phyloP scores from a whole-genome alignment of 2,329 filamentous ascomycete genomes.

The Akanthomyces muscarius region DNA sequence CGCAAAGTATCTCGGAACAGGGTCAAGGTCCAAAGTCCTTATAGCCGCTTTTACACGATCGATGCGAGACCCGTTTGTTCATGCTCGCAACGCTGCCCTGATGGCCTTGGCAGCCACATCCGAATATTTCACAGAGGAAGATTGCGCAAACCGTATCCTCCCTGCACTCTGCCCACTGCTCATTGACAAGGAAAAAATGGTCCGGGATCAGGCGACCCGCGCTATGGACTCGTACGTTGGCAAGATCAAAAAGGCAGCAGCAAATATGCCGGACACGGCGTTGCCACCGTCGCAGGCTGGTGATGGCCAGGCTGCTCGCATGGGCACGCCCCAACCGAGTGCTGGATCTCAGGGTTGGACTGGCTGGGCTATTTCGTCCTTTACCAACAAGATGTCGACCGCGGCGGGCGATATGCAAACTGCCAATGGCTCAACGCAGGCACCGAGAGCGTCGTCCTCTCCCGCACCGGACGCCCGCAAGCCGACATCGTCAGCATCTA shows the following conservation, averaged over 20 bases:
- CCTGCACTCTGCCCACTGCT: slow-evolving; percentile 79
- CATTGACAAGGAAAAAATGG: slow-evolving; percentile 91
- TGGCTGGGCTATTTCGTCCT: slow-evolving; percentile 97
- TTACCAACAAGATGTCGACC: slow-evolving; percentile 86
- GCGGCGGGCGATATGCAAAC: slow-evolving; percentile 82
- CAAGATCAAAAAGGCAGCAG: slow-evolving; percentile 73
- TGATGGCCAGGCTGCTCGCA: slow-evolving; percentile 58
- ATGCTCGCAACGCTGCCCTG: slow-evolving; percentile 84
- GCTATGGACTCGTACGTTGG: slow-evolving; percentile 82
- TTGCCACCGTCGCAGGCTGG: slow-evolving; percentile 62
- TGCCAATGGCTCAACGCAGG: slow-evolving; percentile 40
- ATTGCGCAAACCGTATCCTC: slow-evolving; percentile 78
- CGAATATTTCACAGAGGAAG: slow-evolving; percentile 85
- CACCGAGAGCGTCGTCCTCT: slow-evolving; percentile 39
- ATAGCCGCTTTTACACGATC: slow-evolving; percentile 89
- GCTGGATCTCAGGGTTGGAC: slow-evolving; percentile 63
- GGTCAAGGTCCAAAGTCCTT: slow-evolving; percentile 82
- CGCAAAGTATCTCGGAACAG: slow-evolving; percentile 75
- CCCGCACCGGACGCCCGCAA: slow-evolving; percentile 37
- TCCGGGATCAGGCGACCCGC: slow-evolving; percentile 88
- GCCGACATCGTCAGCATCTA: slow-evolving; percentile 51
- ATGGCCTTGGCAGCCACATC: slow-evolving; percentile 80
- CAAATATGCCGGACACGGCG: slow-evolving; percentile 73
- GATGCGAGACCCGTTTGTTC: slow-evolving; percentile 88
- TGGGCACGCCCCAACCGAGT: slow-evolving; percentile 72